Base-by-base conservation (phyloP, 352 stramenopile genomes). In the Phytophthora brassicae region DNA sequence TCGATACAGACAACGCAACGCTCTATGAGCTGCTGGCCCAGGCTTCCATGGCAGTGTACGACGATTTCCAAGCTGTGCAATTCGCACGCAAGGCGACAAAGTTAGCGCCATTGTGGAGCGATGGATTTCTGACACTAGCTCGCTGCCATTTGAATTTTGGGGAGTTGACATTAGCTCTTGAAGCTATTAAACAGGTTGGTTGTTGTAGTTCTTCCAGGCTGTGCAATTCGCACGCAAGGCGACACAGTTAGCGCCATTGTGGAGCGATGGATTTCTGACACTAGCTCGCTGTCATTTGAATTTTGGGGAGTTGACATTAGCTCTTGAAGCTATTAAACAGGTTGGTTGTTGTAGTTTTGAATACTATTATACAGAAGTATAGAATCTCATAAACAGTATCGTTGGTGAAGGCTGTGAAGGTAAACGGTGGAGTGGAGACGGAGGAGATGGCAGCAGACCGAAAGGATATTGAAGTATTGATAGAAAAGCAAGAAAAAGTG, bases 41-140 rank as follows among this genome's bases (percentile, higher is more conserved):
- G 49, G 86, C 76, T 4, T 72, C 67, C 23, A 89, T 94, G 79
- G 74, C 72, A 0, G 51, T 90, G 23, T 79, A 74, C 24, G 81
- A 94, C 13, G 84, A 91, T 54, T 94, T 94, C 48, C 72, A 79
- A n/a, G 83, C 82, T 22, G 76, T 93, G 22, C 74, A 89, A 73
- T 89, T 79, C 47, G 86, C 77, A 0, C 57, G 74, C 14, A 81
- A 74, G 45, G 78, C 86, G 19, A 82, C 73, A 6, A 48, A 90
- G 24, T 59, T 86, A 23, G 72, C 66, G 0, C 84, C 84, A 12
- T 31, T 23, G 2, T 95, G 84, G 84, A 77, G 74, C 22, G 86
- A 93, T 23, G 83, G 60, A 20, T 90, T 81, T 50, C 81, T 81
- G 13, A 94, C 86, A 6, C 62, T 95, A 3, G 75, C 78, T 41